Conservation (phyloP, 129 eudicot genomes). For the Arctium lappa region DNA sequence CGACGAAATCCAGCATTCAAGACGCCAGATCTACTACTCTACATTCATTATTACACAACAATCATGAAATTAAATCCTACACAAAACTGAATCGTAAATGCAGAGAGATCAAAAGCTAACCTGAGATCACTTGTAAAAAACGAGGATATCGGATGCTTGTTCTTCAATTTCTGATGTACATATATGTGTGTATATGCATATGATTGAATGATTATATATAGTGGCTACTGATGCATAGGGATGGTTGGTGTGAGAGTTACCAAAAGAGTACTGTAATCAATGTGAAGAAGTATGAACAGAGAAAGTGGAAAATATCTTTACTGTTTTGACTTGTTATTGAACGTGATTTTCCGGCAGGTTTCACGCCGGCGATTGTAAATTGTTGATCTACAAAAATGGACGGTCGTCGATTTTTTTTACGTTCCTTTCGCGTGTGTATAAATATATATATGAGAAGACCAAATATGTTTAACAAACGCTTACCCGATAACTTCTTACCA, state of each 20-base stretch:
- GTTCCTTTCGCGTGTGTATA: not conserved
- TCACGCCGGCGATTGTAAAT: conserved; percentile 24
- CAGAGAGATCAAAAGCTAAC: conserved; percentile 13
- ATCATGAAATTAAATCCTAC: not conserved
- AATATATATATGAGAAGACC: not conserved
- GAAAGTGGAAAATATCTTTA: conserved; percentile 19
- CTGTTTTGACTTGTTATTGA: conserved; percentile 16
- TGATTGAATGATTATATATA: conserved; percentile 10
- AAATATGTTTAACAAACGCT: no score
- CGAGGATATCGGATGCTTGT: not conserved
- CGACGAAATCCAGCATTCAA: not conserved
- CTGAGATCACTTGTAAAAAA: conserved; percentile 13
- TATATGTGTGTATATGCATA: not conserved
- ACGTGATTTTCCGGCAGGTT: conserved; percentile 32
- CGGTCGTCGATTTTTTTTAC: not conserved
- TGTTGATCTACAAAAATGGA: conserved; percentile 14
- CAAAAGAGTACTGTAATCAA: not conserved
- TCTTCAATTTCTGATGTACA: conserved; percentile 11
- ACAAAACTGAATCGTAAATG: conserved; percentile 2
- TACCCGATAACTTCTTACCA: no score
- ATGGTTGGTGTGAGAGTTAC: not conserved
- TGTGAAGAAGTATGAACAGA: conserved; percentile 15
- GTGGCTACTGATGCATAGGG: conserved; percentile 15
- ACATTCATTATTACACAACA: conserved; percentile 6
- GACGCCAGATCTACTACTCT: conserved; percentile 25